These are phyloP conservation scores for Solanum chaucha DNA, from an alignment of 257 asterid species.

Conservation along the genomic window DNA sequence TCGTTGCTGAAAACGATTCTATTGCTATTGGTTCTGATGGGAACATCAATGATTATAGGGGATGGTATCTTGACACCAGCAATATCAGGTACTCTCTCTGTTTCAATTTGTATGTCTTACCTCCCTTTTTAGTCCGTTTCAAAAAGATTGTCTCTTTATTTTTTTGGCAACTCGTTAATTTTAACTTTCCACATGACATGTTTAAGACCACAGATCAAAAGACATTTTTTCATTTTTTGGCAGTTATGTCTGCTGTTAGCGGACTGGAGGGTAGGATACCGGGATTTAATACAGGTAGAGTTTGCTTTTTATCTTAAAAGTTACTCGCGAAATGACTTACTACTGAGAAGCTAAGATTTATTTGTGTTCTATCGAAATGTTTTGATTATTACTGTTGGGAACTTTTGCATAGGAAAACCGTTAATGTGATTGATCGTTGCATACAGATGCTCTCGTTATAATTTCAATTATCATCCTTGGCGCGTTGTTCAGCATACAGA, in stretches of 20 bases:
- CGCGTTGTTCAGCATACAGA: conserved; percentile 80
- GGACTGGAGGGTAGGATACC: conserved; percentile 80
- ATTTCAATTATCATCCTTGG: conserved; percentile 73
- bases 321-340: not conserved
- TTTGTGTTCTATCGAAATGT: not conserved
- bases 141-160: too few relatives aligned
- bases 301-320: not conserved
- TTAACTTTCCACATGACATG: not conserved
- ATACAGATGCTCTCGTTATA: conserved; percentile 78
- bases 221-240: not conserved
- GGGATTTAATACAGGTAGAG: conserved; percentile 72
- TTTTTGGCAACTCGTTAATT: not conserved
- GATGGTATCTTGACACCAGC: conserved; percentile 97
- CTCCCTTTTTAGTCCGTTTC: too few relatives aligned
- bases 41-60: conserved; percentile 92
- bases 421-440: not conserved
- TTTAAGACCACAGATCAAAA: too few relatives aligned
- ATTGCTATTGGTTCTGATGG: conserved; percentile 72
- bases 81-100: conserved; percentile 45
- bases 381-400: not conserved
- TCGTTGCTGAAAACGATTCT: conserved; percentile 43
- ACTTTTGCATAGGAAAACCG: not conserved
- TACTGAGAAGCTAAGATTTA: not conserved
- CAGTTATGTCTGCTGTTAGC: conserved; percentile 97
- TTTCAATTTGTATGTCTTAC: not conserved